Base-by-base conservation (phyloP, 2,329 filamentous ascomycete species). In the Penicillium rolfsii region DNA sequence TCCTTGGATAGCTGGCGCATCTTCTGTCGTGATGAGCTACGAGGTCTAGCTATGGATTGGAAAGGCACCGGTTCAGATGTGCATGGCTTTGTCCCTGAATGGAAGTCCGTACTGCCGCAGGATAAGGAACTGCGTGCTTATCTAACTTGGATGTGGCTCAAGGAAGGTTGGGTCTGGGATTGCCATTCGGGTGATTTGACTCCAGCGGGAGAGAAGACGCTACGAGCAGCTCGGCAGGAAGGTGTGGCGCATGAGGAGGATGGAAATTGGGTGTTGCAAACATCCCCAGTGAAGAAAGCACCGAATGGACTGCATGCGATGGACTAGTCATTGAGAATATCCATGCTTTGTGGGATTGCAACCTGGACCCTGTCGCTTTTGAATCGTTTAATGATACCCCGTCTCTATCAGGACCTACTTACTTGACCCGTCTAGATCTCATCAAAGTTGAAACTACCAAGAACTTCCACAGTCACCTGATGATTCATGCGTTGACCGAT, bases 61-160 rank as follows among this genome's bases (percentile, higher is more conserved):
- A 88, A 87, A 69, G 90, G 89, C 1, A 80, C 69, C 72, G 84
- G 66, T 65, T 78, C 70, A 62, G 76, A 55, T 14, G 71, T 73
- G 33, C 50, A 69, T 9, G 80, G 81, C 14, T 92, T 93, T 71
- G 88, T 92, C 68, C 91, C 92, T 0, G 93, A 97, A 76, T 97
- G 93, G 93, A 95, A 93, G 84, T 85, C 91, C 3, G 92, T 97
- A 0, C 73, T 90, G 52, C 92, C 93, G 0, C 79, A 83, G 46
- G 93, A 97, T 75, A 97, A 97, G 77, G 93, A 97, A 75, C 79
- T 97, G n/a, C 84, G 91, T 46, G 92, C 91, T 0, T 97, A 88
- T 77, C 76, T 97, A 70, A 84, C 89, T 41, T 97, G 93, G 93
- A 91, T 93, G 86, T 97, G 93, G 93, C 85, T 95, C 78, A 87